Evolutionary conservation across 306 rosid species (phyloP), one percentile per base, ranked within the genome.

Genomic region (Cucumis hystrix): DNA sequence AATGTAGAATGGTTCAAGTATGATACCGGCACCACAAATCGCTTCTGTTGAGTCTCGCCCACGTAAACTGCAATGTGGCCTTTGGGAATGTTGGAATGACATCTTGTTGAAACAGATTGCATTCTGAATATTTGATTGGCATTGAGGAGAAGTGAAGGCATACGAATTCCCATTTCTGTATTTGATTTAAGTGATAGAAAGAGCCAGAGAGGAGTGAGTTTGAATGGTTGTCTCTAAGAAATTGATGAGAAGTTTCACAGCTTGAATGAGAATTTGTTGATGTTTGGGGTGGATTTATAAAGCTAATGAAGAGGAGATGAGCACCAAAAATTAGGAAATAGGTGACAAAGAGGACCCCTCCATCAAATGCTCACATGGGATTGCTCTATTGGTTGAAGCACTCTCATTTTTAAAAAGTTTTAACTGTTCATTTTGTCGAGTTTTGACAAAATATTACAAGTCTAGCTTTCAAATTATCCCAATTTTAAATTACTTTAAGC

Each of bases 61-160:
- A 88, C 89, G 49, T 85, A 88, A 4, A 86, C 84, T 0, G 93
- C 88, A 65, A 86, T 63, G 69, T 84, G 59, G 17, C 90, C 89
- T 79, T 85, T 86, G 25, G 88, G 87, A 18, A 90, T 77, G 54
- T 84, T 69, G 52, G 56, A 9, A 15, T 4, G 33, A n/a, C 43
- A 78, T 64, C 68, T 56, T 58, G 68, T 5, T 49, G 77, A 30
- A 30, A 73, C 12, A 49, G 77, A 28, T 23, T 51, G 63, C 77
- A 52, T 51, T 28, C 9, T 39, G 54, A 75, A 30, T 40, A 75
- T 30, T 58, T 75, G 68, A 23, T 58, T 75, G 55, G 69, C 41
- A 23, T 72, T 72, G 4, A 54, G 67, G 23, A 75, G 65, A 40
- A 58, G 40, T 17, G 37, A 17, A 56, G 78, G 78, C 78, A 75